Evolutionary conservation across 1,139 yeast species (phyloP), one percentile per base, ranked within the genome.

Genomic region (Hansenula anomala): DNA sequence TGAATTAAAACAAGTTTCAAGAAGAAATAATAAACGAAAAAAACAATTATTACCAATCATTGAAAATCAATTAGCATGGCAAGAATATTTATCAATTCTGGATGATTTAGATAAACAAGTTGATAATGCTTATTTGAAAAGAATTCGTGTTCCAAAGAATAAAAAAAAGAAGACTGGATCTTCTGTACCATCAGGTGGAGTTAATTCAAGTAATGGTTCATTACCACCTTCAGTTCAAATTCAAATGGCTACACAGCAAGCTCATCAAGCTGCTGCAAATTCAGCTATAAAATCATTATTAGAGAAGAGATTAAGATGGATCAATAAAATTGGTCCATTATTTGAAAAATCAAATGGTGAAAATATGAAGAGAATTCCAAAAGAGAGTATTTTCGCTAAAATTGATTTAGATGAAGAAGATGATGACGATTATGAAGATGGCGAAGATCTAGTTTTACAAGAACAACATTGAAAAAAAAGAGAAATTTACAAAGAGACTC

Each of bases 31-130:
- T 44, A 76, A 75, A 42, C 71, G 90, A 45, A 86, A 86, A 56
- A 73, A 77, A 47, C 66, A 69, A 33, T 60, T 94, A 36, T 64
- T 81, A 22, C 95, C 96, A 1, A 53, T 83, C 0, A 73, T 90
- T n/a, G 92, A 89, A 53, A 95, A 86, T 45, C 95, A 87, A 53
- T 71, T 94, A 54, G 97, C 97, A 20, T 92, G 92, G 77, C 97
- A 92, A 59, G 98, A 94, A 59, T 94, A 88, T 58, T 69, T 81
- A 41, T 85, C 94, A 13, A 89, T 94, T 40, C 63, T 90, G 45
- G 97, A 92, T 42, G 97, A 92, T 57, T 69, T 94, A 50, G 97
- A 94, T 59, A 92, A 90, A 58, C 98, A 94, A 61, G 92, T 92
- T 22, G 98, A 94, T 59, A 97, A 88, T 61, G 92, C 96, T 12